Conservation (phyloP, 495 filamentous ascomycete genomes). For the Neurospora pannonica region DNA sequence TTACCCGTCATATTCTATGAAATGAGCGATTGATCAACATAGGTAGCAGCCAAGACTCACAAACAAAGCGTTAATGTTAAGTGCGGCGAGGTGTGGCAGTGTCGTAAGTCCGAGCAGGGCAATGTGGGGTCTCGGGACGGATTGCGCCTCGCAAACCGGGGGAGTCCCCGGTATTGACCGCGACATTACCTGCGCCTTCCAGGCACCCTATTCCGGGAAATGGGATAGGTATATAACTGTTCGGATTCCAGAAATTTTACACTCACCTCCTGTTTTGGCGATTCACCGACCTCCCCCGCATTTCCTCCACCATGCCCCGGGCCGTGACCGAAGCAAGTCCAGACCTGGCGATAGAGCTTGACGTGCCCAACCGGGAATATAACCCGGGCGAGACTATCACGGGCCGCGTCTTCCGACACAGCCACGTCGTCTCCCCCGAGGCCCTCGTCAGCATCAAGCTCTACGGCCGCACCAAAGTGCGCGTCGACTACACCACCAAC, state of each 20-base stretch:
- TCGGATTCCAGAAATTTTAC: background rate
- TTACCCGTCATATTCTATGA: background rate
- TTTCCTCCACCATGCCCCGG: background rate
- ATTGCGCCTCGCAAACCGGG: background rate
- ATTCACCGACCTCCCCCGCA: background rate
- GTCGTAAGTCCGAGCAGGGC: background rate
- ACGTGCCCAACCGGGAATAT: background rate
- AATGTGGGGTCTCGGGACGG: background rate
- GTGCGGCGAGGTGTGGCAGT: background rate
- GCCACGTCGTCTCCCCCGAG: background rate
- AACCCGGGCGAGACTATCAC: background rate
- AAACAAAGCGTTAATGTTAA: background rate
- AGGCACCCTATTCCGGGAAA: background rate
- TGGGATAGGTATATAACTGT: background rate
- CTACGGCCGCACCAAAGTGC: background rate
- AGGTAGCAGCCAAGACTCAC: background rate
- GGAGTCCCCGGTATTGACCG: too few relatives aligned
- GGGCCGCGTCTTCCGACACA: background rate
- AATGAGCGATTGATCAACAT: background rate
- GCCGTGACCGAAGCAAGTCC: background rate
- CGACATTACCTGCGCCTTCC: background rate
- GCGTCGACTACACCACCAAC: background rate
- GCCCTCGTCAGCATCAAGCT: background rate
- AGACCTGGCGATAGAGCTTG: background rate
- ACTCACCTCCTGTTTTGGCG: background rate